These are phyloP conservation scores for Dentipellis sp. DNA, from an alignment of 768 basidiomycete genomes.

Conservation along the genomic window DNA sequence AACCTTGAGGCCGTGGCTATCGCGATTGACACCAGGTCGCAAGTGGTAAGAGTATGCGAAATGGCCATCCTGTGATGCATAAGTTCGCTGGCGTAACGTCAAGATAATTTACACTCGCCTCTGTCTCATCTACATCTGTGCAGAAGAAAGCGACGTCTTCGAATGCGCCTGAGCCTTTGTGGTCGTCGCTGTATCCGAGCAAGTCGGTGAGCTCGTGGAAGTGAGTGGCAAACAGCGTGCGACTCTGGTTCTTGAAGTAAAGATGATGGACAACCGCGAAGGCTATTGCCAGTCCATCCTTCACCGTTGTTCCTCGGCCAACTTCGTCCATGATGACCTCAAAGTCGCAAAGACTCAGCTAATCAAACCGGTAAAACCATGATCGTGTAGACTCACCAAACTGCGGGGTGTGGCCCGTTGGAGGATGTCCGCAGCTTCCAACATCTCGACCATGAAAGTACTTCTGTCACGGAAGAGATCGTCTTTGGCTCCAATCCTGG, in stretches of 20 bases:
- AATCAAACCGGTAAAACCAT: background rate
- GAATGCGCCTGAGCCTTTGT: constrained; percentile 39
- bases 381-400: constrained; percentile 42
- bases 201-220: constrained; percentile 91
- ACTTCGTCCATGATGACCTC: constrained; percentile 99
- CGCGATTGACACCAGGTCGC: constrained; percentile 74
- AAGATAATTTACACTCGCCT: constrained; percentile 34
- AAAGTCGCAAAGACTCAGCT: background rate
- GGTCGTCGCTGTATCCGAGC: constrained; percentile 49
- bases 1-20: constrained; percentile 88
- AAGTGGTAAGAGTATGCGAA: constrained; percentile 83
- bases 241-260: constrained; percentile 56
- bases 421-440: constrained; percentile 89
- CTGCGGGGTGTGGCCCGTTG: constrained; percentile 74
- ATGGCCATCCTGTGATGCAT: constrained; percentile 45
- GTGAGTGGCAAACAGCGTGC: constrained; percentile 96
- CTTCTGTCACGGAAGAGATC: constrained; percentile 89
- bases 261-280: constrained; percentile 87
- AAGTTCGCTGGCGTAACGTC: background rate
- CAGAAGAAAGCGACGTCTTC: constrained; percentile 74
- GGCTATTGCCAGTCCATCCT: constrained; percentile 89
- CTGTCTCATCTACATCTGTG: constrained; percentile 74
- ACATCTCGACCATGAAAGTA: constrained; percentile 99
- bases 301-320: constrained; percentile 90
- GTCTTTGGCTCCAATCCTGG: constrained; percentile 91